These are phyloP conservation scores for Sporormia fimetaria DNA, from an alignment of 495 filamentous ascomycete species.

Conservation along the genomic window DNA sequence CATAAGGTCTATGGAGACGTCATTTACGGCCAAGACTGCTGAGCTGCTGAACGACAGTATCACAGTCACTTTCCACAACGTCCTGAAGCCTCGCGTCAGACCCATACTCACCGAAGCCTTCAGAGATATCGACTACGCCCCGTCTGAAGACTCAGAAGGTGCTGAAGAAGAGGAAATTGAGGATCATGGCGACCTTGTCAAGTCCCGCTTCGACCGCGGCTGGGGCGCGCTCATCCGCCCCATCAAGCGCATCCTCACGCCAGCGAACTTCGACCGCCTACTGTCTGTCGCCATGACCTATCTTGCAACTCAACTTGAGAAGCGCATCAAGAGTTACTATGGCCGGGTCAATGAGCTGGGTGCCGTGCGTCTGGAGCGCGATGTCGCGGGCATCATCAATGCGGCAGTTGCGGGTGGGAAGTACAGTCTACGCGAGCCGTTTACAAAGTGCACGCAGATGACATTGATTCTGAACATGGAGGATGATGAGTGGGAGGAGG, in stretches of 20 bases:
- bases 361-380: constrained; percentile 76
- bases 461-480: constrained; percentile 91
- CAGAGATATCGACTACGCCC: constrained; percentile 76
- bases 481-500: constrained; percentile 91
- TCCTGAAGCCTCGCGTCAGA: constrained; percentile 75
- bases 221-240: constrained; percentile 82
- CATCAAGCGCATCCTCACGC: constrained; percentile 72
- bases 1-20: constrained; percentile 55
- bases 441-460: constrained; percentile 72
- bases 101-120: constrained; percentile 80
- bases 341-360: constrained; percentile 74
- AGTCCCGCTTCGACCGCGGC: constrained; percentile 59
- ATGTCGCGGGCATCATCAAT: constrained; percentile 67
- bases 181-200: constrained; percentile 44
- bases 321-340: constrained; percentile 75
- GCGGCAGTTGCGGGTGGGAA: constrained; percentile 62
- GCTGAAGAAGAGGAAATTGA: constrained; percentile 21
- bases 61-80: constrained; percentile 72
- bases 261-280: constrained; percentile 55
- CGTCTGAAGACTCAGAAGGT: constrained; percentile 40
- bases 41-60: constrained; percentile 78
- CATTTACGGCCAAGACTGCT: constrained; percentile 61
- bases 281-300: constrained; percentile 61
- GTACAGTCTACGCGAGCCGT: constrained; percentile 71
- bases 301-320: constrained; percentile 70